Evolutionary conservation across 2,329 filamentous ascomycete species (phyloP).

Genomic region (Pseudocercospora fijiensis): DNA sequence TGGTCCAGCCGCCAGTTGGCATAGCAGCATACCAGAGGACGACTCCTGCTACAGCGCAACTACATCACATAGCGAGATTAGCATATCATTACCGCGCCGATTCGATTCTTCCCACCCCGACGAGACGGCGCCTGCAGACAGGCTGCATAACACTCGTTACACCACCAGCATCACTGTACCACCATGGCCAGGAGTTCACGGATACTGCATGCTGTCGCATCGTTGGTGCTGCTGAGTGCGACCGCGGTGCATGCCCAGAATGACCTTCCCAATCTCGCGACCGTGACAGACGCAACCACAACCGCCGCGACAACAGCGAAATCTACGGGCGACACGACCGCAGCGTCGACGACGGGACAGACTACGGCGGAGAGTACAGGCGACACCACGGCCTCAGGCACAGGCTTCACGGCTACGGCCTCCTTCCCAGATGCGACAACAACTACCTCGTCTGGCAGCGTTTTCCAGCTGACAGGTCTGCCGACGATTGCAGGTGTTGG

Average conservation of each 20-base stretch:
- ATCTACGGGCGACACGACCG: constrained; percentile 15
- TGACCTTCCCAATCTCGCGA: constrained; percentile 33
- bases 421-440: constrained; percentile 27
- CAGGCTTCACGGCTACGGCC: constrained; percentile 22
- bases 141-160: constrained; percentile 4
- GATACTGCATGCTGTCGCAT: constrained; percentile 23
- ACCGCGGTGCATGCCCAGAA: constrained; percentile 30
- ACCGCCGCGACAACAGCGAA: constrained; percentile 19
- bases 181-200: constrained; percentile 15
- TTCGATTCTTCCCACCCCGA: neutral
- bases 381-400: constrained; percentile 25
- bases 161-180: constrained; percentile 8
- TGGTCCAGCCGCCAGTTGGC: constrained; percentile 1
- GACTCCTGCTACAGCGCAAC: neutral
- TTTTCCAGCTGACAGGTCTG: constrained; percentile 43
- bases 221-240: constrained; percentile 29
- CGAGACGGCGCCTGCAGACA: constrained; percentile 1
- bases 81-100: neutral
- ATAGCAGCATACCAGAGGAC: neutral
- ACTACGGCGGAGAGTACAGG: constrained; percentile 27
- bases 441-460: constrained; percentile 26
- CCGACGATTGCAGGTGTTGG: constrained; percentile 58
- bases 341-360: constrained; percentile 17
- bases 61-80: neutral
- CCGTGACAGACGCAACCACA: constrained; percentile 26